Evolutionary conservation across 352 stramenopile species (phyloP).

Genomic region (Phytopythium delawarense): DNA sequence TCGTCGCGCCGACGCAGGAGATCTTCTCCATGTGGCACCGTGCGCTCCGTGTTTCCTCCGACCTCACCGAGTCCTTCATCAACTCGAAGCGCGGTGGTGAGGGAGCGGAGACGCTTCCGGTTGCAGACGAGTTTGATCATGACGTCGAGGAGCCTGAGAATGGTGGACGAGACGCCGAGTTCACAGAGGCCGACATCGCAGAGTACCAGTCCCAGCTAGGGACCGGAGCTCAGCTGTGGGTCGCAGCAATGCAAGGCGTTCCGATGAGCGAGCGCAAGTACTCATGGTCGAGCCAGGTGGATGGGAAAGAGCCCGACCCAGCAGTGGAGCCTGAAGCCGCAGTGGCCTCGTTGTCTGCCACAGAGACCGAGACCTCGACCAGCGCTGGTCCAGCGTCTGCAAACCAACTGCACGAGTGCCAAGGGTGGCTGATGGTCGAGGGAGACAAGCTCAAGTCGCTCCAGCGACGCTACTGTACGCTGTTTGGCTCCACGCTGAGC

Average conservation of each 20-base stretch:
- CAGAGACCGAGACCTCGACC: not conserved
- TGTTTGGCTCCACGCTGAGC: slow-evolving; percentile 61
- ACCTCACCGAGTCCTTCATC: slow-evolving; percentile 57
- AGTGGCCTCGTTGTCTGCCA: not conserved
- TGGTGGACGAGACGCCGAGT: slow-evolving; percentile 23
- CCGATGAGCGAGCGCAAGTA: slow-evolving; percentile 13
- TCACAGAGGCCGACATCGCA: slow-evolving; percentile 22
- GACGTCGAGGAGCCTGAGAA: slow-evolving; percentile 24
- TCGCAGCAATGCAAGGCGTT: slow-evolving; percentile 53
- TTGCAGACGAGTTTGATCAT: slow-evolving; percentile 57
- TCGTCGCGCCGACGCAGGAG: slow-evolving; percentile 50
- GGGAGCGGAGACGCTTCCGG: not conserved
- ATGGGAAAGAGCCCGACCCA: slow-evolving; percentile 13
- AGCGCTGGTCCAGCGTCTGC: too few species aligned
- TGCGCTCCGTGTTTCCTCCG: slow-evolving; percentile 45
- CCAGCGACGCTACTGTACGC: slow-evolving; percentile 73
- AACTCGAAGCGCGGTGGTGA: not conserved
- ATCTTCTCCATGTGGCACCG: slow-evolving; percentile 54
- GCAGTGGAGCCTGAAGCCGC: slow-evolving; percentile 9
- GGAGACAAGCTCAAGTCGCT: slow-evolving; percentile 60
- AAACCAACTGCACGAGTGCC: slow-evolving; percentile 4
- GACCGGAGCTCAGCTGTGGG: slow-evolving; percentile 42
- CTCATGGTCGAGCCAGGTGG: slow-evolving; percentile 26
- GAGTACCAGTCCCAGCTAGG: slow-evolving; percentile 26
- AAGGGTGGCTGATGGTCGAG: slow-evolving; percentile 68